Evolutionary conservation across 179 eudicot species (phyloP), one percentile per base, ranked within the genome.

Genomic region (Monotropa hypopitys): DNA sequence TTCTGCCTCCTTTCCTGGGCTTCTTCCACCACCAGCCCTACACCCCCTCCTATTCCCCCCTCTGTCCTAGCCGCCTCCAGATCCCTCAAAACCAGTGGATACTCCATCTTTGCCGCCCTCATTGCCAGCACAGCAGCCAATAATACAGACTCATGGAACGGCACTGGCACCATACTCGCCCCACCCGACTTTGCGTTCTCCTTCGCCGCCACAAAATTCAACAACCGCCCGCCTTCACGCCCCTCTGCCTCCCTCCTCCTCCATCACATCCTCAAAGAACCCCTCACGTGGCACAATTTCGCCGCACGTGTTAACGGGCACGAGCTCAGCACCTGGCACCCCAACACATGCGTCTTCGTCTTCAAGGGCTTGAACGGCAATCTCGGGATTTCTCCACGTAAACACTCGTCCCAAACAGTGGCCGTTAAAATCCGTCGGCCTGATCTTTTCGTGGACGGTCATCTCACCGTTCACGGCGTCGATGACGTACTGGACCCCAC

Each of bases 101-200:
- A 82, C 81, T 76, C 74, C 77, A 38, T 81, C 79, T 79, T 79
- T 18, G 73, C 84, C 12, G 16, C 77, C 73, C 9, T 65, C 33
- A 62, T 79, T 59, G 23, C 15, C 6, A n/a, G n/a, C n/a, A n/a
- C n/a, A n/a, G 76, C 84, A 53, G 15, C 69, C 30, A 10, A 72
- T 0, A 30, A 30, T 5, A 42, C 76, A 3, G 56, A 73, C 26
- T 72, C 78, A 62, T 80, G 73, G 79, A 66, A 76, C 11, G 73
- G 61, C 32, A 76, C 85, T 18, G 86, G 86, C 70, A 83, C 83
- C 7, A 23, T 83, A 18, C 72, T 83, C 23, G 86, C 81, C 73
- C 83, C 81, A 7, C 86, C 86, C 1, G 86, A 83, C 42, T 76
- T 74, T 56, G 40, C 81, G 38, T 74, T 81, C 84, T 75, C 84